phyloP scores from a whole-genome alignment of 768 basidiomycete genomes.

The Suillus ampliporus region DNA sequence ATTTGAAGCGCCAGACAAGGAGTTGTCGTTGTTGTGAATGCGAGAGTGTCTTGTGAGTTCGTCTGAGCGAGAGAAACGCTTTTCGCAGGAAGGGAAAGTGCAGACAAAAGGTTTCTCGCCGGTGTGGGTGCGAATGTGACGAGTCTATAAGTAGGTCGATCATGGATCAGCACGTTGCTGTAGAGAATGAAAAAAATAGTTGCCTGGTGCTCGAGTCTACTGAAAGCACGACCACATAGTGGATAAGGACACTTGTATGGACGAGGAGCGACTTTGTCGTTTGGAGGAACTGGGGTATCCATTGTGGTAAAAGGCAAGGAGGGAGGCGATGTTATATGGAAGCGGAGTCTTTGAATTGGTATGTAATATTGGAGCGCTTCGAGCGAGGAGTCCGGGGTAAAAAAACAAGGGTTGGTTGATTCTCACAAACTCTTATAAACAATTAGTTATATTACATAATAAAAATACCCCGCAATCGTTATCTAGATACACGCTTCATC shows the following conservation, averaged over 20 bases:
- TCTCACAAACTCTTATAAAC: no score
- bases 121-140: slow-evolving; percentile 97
- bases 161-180: slow-evolving; percentile 22
- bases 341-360: no score
- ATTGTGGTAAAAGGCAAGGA: slow-evolving; percentile 25
- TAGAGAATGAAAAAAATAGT: slow-evolving; percentile 19
- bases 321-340: slow-evolving; percentile 22
- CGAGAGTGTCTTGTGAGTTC: slow-evolving; percentile 96
- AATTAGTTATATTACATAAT: no score
- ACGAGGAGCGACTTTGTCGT: slow-evolving; percentile 55
- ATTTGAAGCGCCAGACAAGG: slow-evolving; percentile 18
- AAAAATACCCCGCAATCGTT: no score
- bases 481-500: no score
- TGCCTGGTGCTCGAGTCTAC: slow-evolving; percentile 95
- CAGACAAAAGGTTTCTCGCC: slow-evolving; percentile 98
- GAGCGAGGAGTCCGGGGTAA: slow-evolving; percentile 8
- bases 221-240: slow-evolving; percentile 94
- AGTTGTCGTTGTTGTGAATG: slow-evolving; percentile 79
- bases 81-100: slow-evolving; percentile 93
- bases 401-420: no score
- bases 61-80: slow-evolving; percentile 97
- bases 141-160: slow-evolving; percentile 62
- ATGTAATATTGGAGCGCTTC: no score
- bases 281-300: slow-evolving; percentile 24
- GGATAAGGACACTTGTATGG: slow-evolving; percentile 97